phyloP scores from a whole-genome alignment of 768 basidiomycete genomes.

The Fomitopsis serialis region DNA sequence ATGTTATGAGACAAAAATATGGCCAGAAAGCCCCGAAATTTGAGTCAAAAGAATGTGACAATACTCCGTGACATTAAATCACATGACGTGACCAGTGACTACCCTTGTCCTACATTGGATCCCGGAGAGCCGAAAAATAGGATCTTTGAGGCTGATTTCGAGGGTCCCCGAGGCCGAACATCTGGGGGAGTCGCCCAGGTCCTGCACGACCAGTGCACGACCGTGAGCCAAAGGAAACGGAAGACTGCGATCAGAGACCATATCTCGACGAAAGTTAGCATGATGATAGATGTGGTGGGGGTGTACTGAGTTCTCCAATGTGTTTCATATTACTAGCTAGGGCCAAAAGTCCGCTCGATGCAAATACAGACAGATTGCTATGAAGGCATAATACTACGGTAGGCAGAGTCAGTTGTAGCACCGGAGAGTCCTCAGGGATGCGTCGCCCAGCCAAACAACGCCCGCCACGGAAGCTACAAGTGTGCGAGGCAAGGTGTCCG shows the following conservation, averaged over 20 bases:
- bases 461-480: neutral
- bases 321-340: constrained; percentile 2
- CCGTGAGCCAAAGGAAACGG: too few relatives aligned
- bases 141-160: neutral
- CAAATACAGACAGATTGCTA: constrained; percentile 3
- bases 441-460: neutral
- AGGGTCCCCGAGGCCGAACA: neutral
- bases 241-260: too few relatives aligned
- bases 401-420: neutral
- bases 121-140: neutral
- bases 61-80: neutral
- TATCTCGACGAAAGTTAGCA: neutral
- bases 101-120: neutral
- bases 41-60: too few relatives aligned
- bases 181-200: neutral
- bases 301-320: neutral
- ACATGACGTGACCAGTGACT: neutral
- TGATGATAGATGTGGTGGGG: neutral
- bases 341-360: neutral
- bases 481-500: neutral
- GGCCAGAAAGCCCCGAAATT: too few relatives aligned
- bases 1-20: too few relatives aligned
- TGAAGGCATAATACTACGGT: constrained; percentile 3
- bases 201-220: too few relatives aligned
- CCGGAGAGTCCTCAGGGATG: neutral